phyloP scores from a whole-genome alignment of 805 yeast genomes.

The Pachysolen tannophilus region DNA sequence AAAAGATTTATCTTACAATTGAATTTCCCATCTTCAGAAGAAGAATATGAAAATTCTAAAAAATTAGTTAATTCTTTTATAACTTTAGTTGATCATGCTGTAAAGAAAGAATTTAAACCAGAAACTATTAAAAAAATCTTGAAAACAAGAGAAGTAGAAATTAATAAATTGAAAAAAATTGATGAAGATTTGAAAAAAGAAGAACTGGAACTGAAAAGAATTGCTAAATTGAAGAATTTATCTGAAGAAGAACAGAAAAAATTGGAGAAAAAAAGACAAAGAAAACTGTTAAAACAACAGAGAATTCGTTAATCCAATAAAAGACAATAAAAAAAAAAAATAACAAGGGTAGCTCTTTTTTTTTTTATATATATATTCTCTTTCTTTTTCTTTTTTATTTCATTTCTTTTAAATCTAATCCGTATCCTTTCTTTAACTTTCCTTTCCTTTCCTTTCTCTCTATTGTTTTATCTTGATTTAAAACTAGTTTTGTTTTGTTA shows the following conservation, averaged over 20 bases:
- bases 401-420: neutral
- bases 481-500: no score
- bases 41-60: constrained; percentile 41
- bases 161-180: constrained; percentile 59
- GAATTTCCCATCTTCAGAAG: constrained; percentile 38
- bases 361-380: neutral
- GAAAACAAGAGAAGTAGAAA: constrained; percentile 70
- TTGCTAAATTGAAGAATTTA: constrained; percentile 58
- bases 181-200: constrained; percentile 62
- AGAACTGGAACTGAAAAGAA: constrained; percentile 59
- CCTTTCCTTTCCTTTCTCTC: no score
- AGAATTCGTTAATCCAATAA: constrained; percentile 30
- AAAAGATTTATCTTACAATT: constrained; percentile 51
- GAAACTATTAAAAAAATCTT: constrained; percentile 73
- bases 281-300: constrained; percentile 62
- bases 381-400: neutral
- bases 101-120: constrained; percentile 51
- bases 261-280: constrained; percentile 69
- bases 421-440: no score
- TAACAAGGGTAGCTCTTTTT: no score
- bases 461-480: no score
- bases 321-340: no score
- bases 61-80: constrained; percentile 48
- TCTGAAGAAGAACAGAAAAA: constrained; percentile 66
- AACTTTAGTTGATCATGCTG: constrained; percentile 50